Percentiles rank a stretch among this genome's conserved stretches.
Evolutionary conservation across 2,329 filamentous ascomycete species (phyloP).

Genomic region (Blastomyces gilchristii): DNA sequence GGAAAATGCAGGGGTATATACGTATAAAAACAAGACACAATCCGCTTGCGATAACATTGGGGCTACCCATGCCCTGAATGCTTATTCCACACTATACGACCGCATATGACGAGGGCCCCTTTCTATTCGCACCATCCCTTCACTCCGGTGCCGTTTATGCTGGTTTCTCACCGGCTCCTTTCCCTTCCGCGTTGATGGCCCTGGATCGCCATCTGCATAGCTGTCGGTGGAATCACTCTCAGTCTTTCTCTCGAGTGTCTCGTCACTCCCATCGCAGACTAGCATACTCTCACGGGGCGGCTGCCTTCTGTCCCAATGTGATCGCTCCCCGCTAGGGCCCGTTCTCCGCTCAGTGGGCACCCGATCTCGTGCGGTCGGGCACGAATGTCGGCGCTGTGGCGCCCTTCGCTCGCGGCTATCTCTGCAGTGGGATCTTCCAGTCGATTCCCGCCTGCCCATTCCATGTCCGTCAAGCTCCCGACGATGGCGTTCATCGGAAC

Average conservation of each 20-base stretch:
- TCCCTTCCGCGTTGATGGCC: background rate
- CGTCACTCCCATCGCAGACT: conserved; percentile 3
- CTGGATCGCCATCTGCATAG: background rate
- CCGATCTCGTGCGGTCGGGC: background rate
- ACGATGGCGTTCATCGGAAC: background rate
- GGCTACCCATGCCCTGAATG: background rate
- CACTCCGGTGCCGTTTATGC: background rate
- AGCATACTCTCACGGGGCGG: background rate
- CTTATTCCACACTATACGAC: background rate
- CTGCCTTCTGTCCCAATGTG: background rate
- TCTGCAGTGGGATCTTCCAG: background rate
- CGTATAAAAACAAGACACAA: background rate
- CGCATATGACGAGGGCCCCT: background rate
- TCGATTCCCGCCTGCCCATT: background rate
- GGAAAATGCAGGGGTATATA: background rate
- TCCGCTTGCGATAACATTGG: background rate
- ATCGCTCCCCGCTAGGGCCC: background rate
- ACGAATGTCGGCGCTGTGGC: background rate
- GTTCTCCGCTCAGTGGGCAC: background rate
- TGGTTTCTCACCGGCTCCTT: background rate
- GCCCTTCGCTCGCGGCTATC: background rate
- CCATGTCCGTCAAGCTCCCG: background rate
- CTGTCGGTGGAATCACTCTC: background rate
- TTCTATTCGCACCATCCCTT: background rate
- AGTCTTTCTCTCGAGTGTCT: background rate